Base-by-base conservation (phyloP, 2,329 filamentous ascomycete species). In the Exophiala aquamarina region DNA sequence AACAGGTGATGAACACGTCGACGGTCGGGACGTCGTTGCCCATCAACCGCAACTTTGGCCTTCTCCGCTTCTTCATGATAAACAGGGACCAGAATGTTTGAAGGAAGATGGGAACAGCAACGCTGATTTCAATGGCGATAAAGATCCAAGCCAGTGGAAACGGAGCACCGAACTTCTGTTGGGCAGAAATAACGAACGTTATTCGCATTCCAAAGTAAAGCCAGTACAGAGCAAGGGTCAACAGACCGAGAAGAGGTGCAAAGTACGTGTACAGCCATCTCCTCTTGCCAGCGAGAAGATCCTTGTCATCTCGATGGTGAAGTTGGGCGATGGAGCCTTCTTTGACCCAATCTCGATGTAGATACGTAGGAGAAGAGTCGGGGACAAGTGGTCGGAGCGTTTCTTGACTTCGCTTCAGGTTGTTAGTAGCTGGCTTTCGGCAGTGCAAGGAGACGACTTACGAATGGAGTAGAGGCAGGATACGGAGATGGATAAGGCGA, bases 11-110 rank as follows among this genome's bases (percentile, higher is more conserved):
- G 44, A 81, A 74, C 2, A 78, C 69, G 54, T 82, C 78, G 18
- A 82, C 75, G 2, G 73, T 73, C 1, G 78, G 78, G 1, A 76
- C 74, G 4, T 75, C 68, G 14, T 74, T 68, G 6, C 59, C 60
- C 21, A 58, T 37, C 19, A 60, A 46, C 18, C 57, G 44, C 55
- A 83, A 63, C 70, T 77, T 76, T 1, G 77, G 76, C 18, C 78
- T 68, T 13, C 69, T 67, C 18, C 79, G 68, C 64, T 74, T 74
- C 65, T 80, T 79, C 53, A 81, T 63, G 0, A 77, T 74, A 66
- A 74, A 72, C 70, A 82, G 74, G 2, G 77, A 79, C 76, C 77
- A 81, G 29, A 72, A 66, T 56, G 79, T 78, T 66, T 82, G 78
- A 67, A 80, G 71, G 28, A 81, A 63, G 3, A 75, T 71, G 4